A percentile compares a stretch with the other conserved stretches of the same genome.
Conservation (phyloP, 176 grass and related monocot species). For the Triticum dicoccoides region DNA sequence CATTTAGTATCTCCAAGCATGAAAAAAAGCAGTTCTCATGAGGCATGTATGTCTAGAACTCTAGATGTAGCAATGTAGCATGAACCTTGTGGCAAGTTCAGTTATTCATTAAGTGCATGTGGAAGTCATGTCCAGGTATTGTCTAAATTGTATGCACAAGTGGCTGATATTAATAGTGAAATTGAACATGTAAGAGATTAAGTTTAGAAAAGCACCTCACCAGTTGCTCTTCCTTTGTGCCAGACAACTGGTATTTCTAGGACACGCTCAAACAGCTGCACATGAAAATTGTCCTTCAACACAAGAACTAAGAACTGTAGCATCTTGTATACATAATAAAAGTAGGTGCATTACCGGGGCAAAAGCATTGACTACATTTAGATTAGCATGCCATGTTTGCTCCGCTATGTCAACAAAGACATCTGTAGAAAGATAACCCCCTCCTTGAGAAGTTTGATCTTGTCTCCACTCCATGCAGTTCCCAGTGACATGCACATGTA, state of each 20-base stretch:
- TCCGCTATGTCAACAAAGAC: constrained; percentile 93
- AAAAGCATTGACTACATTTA: constrained; percentile 76
- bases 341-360: constrained; percentile 65
- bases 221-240: constrained; percentile 92
- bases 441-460: constrained; percentile 83
- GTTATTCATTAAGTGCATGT: constrained; percentile 6
- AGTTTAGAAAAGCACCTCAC: constrained; percentile 88
- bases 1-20: constrained; percentile 2
- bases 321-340: constrained; percentile 7
- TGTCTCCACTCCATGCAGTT: constrained; percentile 95
- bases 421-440: constrained; percentile 83
- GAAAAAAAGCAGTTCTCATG: constrained; percentile 23
- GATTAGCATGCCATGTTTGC: constrained; percentile 97
- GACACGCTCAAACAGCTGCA: constrained; percentile 89
- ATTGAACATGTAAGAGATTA: constrained; percentile 27
- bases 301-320: constrained; percentile 22
- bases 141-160: constrained; percentile 11
- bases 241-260: constrained; percentile 84
- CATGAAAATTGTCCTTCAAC: constrained; percentile 35
- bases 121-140: constrained; percentile 15
- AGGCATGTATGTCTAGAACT: background rate
- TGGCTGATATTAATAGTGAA: constrained; percentile 12
- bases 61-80: constrained; percentile 12
- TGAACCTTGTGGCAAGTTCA: constrained; percentile 11
- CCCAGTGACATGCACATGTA: constrained; percentile 75